A percentile compares a stretch with the other conserved stretches of the same genome.
phyloP scores from a whole-genome alignment of 2,329 filamentous ascomycete species.

The Taxawa tesnikishii region DNA sequence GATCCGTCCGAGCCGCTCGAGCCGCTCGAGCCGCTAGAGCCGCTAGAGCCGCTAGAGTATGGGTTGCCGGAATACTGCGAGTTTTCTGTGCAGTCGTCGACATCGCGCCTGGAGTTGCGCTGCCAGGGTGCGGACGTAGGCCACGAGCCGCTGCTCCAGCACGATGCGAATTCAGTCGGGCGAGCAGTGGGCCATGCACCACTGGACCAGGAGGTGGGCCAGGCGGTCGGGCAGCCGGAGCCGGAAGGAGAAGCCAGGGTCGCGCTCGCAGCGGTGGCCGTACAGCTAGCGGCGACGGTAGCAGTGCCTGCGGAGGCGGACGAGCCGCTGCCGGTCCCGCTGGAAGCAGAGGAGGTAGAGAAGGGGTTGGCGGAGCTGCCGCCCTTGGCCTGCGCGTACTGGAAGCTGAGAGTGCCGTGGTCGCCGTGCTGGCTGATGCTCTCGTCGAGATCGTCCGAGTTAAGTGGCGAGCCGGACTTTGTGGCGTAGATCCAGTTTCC shows the following conservation, averaged over 20 bases:
- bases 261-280: slow-evolving; percentile 2
- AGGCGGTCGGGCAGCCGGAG: slow-evolving; percentile 10
- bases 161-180: slow-evolving; percentile 3
- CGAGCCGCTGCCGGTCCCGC: slow-evolving; percentile 4
- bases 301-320: slow-evolving; percentile 6
- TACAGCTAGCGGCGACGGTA: slow-evolving; percentile 2
- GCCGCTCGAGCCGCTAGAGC: slow-evolving; percentile 1
- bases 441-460: slow-evolving; percentile 31
- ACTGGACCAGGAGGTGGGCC: slow-evolving; percentile 8
- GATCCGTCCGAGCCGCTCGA: slow-evolving; percentile 2
- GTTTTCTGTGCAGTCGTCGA: no score
- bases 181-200: slow-evolving; percentile 9
- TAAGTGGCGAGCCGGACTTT: slow-evolving; percentile 32
- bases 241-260: slow-evolving; percentile 8
- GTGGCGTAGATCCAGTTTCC: slow-evolving; percentile 41
- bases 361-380: slow-evolving; percentile 35
- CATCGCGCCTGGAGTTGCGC: neutral
- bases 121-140: neutral
- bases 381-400: slow-evolving; percentile 37
- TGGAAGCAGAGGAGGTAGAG: slow-evolving; percentile 11
- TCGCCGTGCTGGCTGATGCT: slow-evolving; percentile 33
- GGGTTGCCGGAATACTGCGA: no score
- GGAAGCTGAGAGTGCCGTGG: slow-evolving; percentile 30
- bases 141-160: neutral
- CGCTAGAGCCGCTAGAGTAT: slow-evolving; percentile 2